phyloP scores from a whole-genome alignment of 2,329 filamentous ascomycete species.

The Botryotinia narcissicola region DNA sequence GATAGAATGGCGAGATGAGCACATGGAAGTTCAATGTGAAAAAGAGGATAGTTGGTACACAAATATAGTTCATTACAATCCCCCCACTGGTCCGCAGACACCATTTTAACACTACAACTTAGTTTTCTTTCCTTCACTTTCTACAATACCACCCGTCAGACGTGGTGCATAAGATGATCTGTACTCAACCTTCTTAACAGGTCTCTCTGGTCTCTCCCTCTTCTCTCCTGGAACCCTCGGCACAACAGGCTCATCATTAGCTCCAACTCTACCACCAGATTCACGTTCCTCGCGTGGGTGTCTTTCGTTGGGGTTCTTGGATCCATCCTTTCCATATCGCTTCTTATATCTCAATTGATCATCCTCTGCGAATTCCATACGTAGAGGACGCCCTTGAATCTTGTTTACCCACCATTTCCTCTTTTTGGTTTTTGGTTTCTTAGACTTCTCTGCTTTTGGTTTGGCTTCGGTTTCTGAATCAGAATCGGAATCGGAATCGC shows the following conservation, averaged over 20 bases:
- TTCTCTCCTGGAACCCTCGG: conserved; percentile 15
- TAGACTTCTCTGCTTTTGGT: conserved; percentile 43
- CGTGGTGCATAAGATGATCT: conserved; percentile 53
- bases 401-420: conserved; percentile 83
- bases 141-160: conserved; percentile 76
- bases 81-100: background rate
- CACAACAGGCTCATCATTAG: conserved; percentile 35
- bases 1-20: background rate
- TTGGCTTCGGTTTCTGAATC: conserved; percentile 41
- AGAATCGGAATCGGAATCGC: conserved; percentile 36
- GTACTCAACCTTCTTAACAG: conserved; percentile 45
- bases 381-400: conserved; percentile 74
- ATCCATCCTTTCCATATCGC: conserved; percentile 75
- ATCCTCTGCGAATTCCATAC: conserved; percentile 93
- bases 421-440: conserved; percentile 59
- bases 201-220: conserved; percentile 25
- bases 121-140: conserved; percentile 74
- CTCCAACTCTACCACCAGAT: conserved; percentile 24
- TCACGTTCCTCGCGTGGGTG: conserved; percentile 10
- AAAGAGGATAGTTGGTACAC: background rate
- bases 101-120: conserved; percentile 59
- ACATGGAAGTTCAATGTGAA: background rate
- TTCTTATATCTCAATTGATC: conserved; percentile 88
- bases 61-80: conserved; percentile 8
- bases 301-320: conserved; percentile 34